These are phyloP conservation scores for Scleroderma bovista DNA, from an alignment of 768 basidiomycete genomes.

Conservation along the genomic window DNA sequence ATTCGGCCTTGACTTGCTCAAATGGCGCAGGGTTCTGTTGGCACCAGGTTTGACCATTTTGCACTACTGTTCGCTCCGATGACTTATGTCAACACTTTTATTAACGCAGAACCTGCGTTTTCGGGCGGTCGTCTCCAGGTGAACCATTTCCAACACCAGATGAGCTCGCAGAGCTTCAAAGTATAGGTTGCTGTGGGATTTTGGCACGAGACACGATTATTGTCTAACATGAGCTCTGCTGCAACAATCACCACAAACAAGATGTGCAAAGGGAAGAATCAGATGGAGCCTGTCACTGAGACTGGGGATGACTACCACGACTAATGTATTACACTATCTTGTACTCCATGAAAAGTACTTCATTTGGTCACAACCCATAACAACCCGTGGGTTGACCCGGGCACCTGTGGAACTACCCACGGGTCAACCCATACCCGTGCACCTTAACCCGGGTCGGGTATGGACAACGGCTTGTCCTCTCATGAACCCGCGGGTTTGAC, in stretches of 20 bases:
- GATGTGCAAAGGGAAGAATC: constrained; percentile 1
- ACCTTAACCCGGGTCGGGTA: no score
- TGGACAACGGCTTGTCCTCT: no score
- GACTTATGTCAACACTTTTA: background rate
- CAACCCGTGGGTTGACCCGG: no score
- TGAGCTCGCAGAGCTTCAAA: constrained; percentile 31
- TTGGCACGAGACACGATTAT: constrained; percentile 23
- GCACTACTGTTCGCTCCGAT: background rate
- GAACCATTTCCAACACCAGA: constrained; percentile 30
- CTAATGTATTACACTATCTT: background rate
- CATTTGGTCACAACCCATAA: no score
- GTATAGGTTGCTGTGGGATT: constrained; percentile 29
- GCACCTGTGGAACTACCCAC: no score
- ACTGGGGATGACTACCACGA: background rate
- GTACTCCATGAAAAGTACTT: no score
- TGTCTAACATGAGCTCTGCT: constrained; percentile 5
- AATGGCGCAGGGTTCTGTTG: constrained; percentile 23
- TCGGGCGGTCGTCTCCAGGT: constrained; percentile 27
- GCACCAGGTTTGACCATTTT: constrained; percentile 13
- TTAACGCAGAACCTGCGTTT: constrained; percentile 32
- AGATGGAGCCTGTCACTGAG: background rate
- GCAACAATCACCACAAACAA: background rate
- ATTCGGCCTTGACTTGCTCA: constrained; percentile 12
- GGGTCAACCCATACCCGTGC: no score
- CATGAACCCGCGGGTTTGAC: no score